These are phyloP conservation scores for Nakazawaea wickerhamii DNA, from an alignment of 805 yeast species.

Conservation along the genomic window DNA sequence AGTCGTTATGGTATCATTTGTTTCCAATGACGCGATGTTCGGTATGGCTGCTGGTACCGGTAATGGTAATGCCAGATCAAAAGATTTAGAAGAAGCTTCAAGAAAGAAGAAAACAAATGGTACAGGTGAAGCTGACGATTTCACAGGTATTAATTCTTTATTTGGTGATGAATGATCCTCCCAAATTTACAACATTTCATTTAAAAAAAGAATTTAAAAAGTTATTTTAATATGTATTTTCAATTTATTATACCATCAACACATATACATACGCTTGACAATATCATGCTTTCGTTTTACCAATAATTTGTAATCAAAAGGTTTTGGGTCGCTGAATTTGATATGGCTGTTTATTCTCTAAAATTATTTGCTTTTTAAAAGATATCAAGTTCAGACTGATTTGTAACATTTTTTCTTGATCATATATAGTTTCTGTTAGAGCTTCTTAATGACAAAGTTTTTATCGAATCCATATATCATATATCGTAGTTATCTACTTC, in stretches of 20 bases:
- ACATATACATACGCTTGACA: no score
- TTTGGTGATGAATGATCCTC: conserved; percentile 37
- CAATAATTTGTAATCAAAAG: no score
- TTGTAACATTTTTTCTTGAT: no score
- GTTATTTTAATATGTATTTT: no score
- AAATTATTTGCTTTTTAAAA: background rate
- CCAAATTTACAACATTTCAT: background rate
- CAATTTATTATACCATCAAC: no score
- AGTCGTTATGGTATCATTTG: conserved; percentile 68
- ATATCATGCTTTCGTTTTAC: no score
- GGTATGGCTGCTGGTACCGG: conserved; percentile 39
- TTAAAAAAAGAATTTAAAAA: background rate
- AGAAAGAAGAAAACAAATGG: conserved; percentile 42
- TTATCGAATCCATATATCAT: no score
- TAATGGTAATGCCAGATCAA: conserved; percentile 38
- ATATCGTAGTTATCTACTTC: no score
- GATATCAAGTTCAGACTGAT: no score
- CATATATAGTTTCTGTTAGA: background rate
- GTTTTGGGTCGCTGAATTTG: no score
- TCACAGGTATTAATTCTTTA: conserved; percentile 54
- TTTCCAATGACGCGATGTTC: conserved; percentile 54
- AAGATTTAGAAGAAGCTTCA: conserved; percentile 47
- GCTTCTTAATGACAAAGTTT: background rate
- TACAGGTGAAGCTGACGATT: conserved; percentile 31
- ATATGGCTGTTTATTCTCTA: no score